A percentile compares a stretch with the other conserved stretches of the same genome.
Evolutionary conservation across 2,329 filamentous ascomycete species (phyloP).

Genomic region (Exophiala calicioides): DNA sequence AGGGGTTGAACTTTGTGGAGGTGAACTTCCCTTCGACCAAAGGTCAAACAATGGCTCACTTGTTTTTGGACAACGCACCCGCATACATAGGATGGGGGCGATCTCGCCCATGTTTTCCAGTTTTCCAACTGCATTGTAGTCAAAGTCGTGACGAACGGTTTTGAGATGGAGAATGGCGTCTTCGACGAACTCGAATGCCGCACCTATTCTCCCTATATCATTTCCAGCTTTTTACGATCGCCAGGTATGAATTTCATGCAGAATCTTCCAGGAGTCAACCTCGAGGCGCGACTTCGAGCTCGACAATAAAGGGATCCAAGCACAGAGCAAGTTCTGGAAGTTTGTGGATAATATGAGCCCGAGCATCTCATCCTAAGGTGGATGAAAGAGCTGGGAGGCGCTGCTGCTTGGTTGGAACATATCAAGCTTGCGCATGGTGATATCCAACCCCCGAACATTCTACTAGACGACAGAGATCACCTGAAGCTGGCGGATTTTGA

Average conservation of each 20-base stretch:
- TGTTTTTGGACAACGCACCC: no score
- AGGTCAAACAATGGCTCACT: no score
- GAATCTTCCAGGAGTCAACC: slow-evolving; percentile 1
- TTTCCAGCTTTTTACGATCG: slow-evolving; percentile 7
- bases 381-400: slow-evolving; percentile 38
- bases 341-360: slow-evolving; percentile 17
- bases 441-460: slow-evolving; percentile 36
- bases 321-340: slow-evolving; percentile 8
- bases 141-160: not conserved
- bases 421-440: slow-evolving; percentile 38
- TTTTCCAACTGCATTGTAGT: slow-evolving; percentile 5
- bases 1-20: no score
- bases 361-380: slow-evolving; percentile 25
- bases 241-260: slow-evolving; percentile 10
- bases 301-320: slow-evolving; percentile 5
- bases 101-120: slow-evolving; percentile 5
- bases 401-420: slow-evolving; percentile 37
- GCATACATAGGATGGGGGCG: no score
- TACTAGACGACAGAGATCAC: slow-evolving; percentile 25
- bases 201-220: slow-evolving; percentile 8
- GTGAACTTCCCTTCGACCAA: no score
- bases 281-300: slow-evolving; percentile 7
- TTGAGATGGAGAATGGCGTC: slow-evolving; percentile 6
- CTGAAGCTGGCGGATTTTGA: slow-evolving; percentile 30
- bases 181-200: slow-evolving; percentile 11